These are phyloP conservation scores for Ascochyta koolunga DNA, from an alignment of 2,329 filamentous ascomycete species.

Conservation along the genomic window DNA sequence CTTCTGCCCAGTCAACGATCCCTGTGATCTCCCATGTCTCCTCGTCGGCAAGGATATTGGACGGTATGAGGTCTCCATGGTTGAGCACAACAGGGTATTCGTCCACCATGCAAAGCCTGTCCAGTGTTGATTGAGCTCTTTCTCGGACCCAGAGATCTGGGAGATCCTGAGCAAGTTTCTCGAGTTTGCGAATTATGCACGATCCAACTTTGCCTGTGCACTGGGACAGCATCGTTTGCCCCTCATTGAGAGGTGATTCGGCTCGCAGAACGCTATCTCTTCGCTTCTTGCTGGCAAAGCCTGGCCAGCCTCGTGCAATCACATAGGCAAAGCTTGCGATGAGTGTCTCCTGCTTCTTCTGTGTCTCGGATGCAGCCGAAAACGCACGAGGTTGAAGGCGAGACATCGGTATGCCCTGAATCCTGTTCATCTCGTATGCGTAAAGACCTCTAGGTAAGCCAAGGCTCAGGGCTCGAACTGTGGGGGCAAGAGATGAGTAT, in stretches of 20 bases:
- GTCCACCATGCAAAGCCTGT: conserved; percentile 53
- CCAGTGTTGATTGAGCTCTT: conserved; percentile 23
- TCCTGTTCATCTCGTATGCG: conserved; percentile 34
- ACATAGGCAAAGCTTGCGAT: conserved; percentile 37
- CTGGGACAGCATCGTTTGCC: conserved; percentile 14
- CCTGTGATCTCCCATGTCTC: conserved; percentile 56
- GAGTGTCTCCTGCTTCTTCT: conserved; percentile 26
- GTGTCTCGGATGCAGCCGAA: neutral
- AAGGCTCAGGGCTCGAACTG: conserved; percentile 12
- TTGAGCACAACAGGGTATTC: conserved; percentile 62
- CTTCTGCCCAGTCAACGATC: conserved; percentile 70
- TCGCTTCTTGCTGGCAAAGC: neutral
- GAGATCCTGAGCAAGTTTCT: conserved; percentile 29
- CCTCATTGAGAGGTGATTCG: conserved; percentile 27
- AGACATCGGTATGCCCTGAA: conserved; percentile 34
- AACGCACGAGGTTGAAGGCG: conserved; percentile 14
- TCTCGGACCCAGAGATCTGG: conserved; percentile 29
- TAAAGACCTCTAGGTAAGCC: conserved; percentile 18
- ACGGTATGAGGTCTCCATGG: conserved; percentile 65
- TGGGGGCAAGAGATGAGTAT: conserved; percentile 36
- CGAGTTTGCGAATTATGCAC: conserved; percentile 32
- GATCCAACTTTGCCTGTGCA: conserved; percentile 41
- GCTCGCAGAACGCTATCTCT: conserved; percentile 15
- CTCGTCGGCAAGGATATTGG: conserved; percentile 62
- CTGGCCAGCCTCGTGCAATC: conserved; percentile 34